A percentile compares a stretch with the other conserved stretches of the same genome.
Conservation (phyloP, 2,329 filamentous ascomycete species). For the Emergomyces orientalis region DNA sequence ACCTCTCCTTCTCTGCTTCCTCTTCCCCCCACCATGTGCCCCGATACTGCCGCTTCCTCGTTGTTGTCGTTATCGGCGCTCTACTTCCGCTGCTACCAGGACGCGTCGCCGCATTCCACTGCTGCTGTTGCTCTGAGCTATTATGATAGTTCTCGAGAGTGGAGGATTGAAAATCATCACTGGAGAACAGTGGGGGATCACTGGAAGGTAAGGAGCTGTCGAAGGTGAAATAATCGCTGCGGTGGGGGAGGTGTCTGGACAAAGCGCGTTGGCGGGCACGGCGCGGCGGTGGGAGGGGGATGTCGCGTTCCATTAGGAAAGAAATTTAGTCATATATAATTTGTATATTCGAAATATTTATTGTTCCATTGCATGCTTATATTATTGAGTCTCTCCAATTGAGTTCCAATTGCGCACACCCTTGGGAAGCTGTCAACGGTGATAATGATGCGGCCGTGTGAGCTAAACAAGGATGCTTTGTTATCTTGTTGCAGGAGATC, state of each 20-base stretch:
- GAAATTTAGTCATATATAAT: neutral
- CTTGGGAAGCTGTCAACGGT: too few relatives aligned
- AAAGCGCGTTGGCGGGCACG: slow-evolving; percentile 12
- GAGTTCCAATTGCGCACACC: too few relatives aligned
- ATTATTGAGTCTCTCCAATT: too few relatives aligned
- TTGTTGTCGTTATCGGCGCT: slow-evolving; percentile 14
- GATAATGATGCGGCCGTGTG: neutral
- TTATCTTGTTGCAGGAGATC: too few relatives aligned
- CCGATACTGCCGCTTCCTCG: slow-evolving; percentile 34
- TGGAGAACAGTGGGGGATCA: slow-evolving; percentile 40
- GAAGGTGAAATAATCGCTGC: slow-evolving; percentile 23
- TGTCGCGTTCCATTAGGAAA: slow-evolving; percentile 29
- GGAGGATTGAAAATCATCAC: slow-evolving; percentile 39
- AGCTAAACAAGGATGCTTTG: neutral
- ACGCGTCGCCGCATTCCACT: slow-evolving; percentile 20
- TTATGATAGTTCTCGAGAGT: slow-evolving; percentile 36
- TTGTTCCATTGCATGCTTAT: neutral
- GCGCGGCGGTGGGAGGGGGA: slow-evolving; percentile 28
- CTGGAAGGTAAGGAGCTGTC: slow-evolving; percentile 28
- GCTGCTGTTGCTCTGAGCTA: slow-evolving; percentile 9
- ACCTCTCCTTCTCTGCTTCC: slow-evolving; percentile 24
- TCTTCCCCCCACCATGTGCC: slow-evolving; percentile 40
- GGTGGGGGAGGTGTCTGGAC: neutral
- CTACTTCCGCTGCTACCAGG: slow-evolving; percentile 2
- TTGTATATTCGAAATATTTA: neutral